Evolutionary conservation across 164 flowering plant genomes (phyloP).

Genomic region (Nymphaea thermarum): DNA sequence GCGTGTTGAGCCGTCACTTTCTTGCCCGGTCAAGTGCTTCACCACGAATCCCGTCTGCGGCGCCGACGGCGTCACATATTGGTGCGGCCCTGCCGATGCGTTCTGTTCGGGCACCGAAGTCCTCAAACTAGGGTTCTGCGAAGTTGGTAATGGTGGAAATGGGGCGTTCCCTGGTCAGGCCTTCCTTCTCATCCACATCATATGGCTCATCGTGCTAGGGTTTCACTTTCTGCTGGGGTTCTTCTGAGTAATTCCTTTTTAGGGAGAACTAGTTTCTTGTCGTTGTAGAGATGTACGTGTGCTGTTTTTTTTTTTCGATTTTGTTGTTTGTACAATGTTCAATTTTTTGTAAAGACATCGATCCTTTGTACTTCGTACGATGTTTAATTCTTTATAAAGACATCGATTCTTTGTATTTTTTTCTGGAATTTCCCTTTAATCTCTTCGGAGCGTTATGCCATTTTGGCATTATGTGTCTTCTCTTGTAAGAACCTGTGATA

Average conservation of each 20-base stretch:
- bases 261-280: too few relatives aligned
- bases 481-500: too few relatives aligned
- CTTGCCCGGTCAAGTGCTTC: constrained; percentile 52
- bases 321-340: neutral
- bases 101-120: constrained; percentile 39
- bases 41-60: constrained; percentile 65
- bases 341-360: neutral
- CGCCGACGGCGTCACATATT: constrained; percentile 54
- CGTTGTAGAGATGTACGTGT: neutral
- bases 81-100: constrained; percentile 69
- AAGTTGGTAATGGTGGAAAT: constrained; percentile 40
- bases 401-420: neutral
- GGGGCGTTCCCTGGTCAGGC: constrained; percentile 43
- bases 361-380: neutral
- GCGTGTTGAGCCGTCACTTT: constrained; percentile 5
- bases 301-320: neutral
- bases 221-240: constrained; percentile 39
- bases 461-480: too few relatives aligned
- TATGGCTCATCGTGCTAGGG: constrained; percentile 52
- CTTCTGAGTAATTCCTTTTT: constrained; percentile 20
- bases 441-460: neutral
- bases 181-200: constrained; percentile 44
- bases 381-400: too few relatives aligned
- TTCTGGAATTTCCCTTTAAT: neutral
- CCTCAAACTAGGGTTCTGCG: constrained; percentile 44